Evolutionary conservation across 495 filamentous ascomycete species (phyloP), one percentile per base, ranked within the genome.

Genomic region (Penicillium egyptiacum): DNA sequence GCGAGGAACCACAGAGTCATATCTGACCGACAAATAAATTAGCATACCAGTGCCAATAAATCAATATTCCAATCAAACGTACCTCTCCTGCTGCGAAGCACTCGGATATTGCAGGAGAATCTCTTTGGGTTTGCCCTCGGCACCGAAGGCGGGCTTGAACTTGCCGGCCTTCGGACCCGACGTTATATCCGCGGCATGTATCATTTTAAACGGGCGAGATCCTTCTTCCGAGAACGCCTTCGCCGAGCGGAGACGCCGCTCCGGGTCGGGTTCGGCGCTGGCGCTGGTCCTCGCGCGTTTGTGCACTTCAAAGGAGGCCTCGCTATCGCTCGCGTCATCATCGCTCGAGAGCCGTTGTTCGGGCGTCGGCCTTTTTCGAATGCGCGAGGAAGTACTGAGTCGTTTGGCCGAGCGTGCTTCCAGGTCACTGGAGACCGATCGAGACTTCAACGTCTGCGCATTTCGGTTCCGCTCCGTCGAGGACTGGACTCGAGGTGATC

Each of bases 91-190:
- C 56, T 83, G 78, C 22, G 83, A 84, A 55, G 80, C 79, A 64
- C 87, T 88, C 5, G 90, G 90, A 70, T 93, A 92, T 63, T 88
- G 83, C 48, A 92, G 66, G 56, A 79, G 70, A 47, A 89, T 79
- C 49, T 85, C 75, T 46, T 72, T 67, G 22, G 75, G 69, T 28
- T 80, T 76, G 41, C 77, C 80, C 37, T 75, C 75, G 5, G 78
- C 64, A 5, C 69, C 72, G 64, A 81, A 81, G 1, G 74, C 73
- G 28, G 71, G 66, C 47, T 73, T 75, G 44, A 78, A 84, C 42
- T 77, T 77, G 16, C 74, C 71, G 10, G 73, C 59, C 55, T 79
- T 79, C 42, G 75, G 57, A 2, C 68, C 44, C 67, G 80, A 74
- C 20, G 86, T 85, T 45, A 91, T 84, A 53, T 89, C 83, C 19